These are phyloP conservation scores for Trypanosoma vivax DNA, from an alignment of 208 protist species.

Conservation along the genomic window DNA sequence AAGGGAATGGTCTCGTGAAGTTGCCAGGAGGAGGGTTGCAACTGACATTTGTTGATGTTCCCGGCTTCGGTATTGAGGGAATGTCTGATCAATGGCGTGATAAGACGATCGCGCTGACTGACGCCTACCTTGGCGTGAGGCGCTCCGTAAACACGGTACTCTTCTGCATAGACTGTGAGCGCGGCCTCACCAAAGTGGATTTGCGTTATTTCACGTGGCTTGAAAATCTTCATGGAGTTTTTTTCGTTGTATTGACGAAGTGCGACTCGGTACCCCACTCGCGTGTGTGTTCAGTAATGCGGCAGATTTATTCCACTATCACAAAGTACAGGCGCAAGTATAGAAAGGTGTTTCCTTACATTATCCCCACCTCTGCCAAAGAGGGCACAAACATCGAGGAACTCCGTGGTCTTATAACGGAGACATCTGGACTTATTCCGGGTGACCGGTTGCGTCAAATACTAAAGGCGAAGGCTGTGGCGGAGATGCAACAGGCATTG, in stretches of 20 bases:
- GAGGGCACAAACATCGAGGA: conserved; percentile 80
- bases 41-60: conserved; percentile 88
- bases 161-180: conserved; percentile 85
- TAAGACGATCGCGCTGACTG: conserved; percentile 76
- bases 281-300: conserved; percentile 83
- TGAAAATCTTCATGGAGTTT: conserved; percentile 85
- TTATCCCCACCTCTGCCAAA: conserved; percentile 78
- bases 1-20: conserved; percentile 78
- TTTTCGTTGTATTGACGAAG: conserved; percentile 87
- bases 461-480: conserved; percentile 42
- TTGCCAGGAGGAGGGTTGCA: conserved; percentile 79
- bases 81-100: conserved; percentile 88
- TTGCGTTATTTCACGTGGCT: conserved; percentile 86
- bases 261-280: conserved; percentile 86
- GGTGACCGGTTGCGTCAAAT: conserved; percentile 71
- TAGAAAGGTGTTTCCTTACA: conserved; percentile 82
- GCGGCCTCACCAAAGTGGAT: conserved; percentile 80
- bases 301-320: conserved; percentile 79
- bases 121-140: conserved; percentile 87
- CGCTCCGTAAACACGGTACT: conserved; percentile 89
- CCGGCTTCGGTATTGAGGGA: conserved; percentile 86
- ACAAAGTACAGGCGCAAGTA: conserved; percentile 80
- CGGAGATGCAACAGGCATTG: conserved; percentile 40
- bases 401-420: conserved; percentile 77
- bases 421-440: conserved; percentile 83